Evolutionary conservation across 371 early-diverging fungal species (phyloP), one percentile per base, ranked within the genome.

Genomic region (Phascolomyces articulosus): DNA sequence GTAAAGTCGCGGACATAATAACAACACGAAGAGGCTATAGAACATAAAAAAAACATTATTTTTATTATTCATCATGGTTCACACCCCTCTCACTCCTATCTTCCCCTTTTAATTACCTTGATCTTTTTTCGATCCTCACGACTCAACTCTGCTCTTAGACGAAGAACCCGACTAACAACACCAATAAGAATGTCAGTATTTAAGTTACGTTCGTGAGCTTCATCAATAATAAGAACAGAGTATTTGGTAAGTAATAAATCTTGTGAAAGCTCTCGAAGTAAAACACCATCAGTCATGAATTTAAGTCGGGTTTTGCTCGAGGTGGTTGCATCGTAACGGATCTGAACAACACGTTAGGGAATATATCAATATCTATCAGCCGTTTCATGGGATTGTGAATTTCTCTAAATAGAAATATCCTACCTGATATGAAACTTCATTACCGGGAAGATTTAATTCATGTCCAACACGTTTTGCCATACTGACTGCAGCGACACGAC

Each of bases 221-320:
- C 99, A 72, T 99, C 99, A 48, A 99, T 90, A 49, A 99, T 94
- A 24, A 99, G 90, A 23, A 89, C 94, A 1, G 96, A 95, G 74
- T 99, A 99, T 73, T 94, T 89, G 16, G 90, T 85, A 27, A 99
- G 75, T 34, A 98, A 73, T 27, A 97, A 78, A 70, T 99, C 99
- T 51, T 82, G 78, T 11, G 94, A 87, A 62, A 98, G 78, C 76
- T 99, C 99, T 56, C 96, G 90, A 20, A 99, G 82, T 60, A 99
- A 81, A 53, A 99, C 96, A 85, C 99, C 99, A 80, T 99, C 99
- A 1, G 99, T 99, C 95, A 99, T 95, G 66, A 98, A 96, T 78
- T 98, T 97, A 69, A 99, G 94, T 15, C 91, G 84, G 0, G 99
- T 98, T 16, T 88, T 81, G 2, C 74, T 64, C 4, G 87, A 87